phyloP scores from a whole-genome alignment of 75 land plant species.

The Cupressus sempervirens region DNA sequence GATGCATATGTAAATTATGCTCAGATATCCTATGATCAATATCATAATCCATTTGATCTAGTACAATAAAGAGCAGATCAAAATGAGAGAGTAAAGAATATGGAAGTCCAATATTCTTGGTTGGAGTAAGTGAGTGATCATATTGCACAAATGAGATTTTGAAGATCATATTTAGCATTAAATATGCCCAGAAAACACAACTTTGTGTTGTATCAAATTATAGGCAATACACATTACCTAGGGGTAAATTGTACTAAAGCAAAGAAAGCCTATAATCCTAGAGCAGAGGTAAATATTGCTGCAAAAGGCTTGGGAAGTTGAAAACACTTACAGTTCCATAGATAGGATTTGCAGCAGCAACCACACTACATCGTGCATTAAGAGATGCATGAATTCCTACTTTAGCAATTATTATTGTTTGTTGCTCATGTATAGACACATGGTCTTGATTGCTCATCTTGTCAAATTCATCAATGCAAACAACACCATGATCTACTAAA shows the following conservation, averaged over 20 bases:
- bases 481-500: constrained; percentile 95
- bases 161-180: not conserved
- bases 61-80: constrained; percentile 94
- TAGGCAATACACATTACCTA: not conserved
- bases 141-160: constrained; percentile 49
- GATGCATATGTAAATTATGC: constrained; percentile 90
- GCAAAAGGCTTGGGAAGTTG: not conserved
- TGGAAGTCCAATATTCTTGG: constrained; percentile 98
- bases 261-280: not conserved
- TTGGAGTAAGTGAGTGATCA: constrained; percentile 96
- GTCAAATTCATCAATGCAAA: constrained; percentile 99
- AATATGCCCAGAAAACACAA: not conserved
- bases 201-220: not conserved
- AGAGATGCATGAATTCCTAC: constrained; percentile 99
- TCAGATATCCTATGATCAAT: constrained; percentile 84
- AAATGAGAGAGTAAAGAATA: constrained; percentile 97
- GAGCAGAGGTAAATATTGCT: not conserved
- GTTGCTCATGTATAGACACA: constrained; percentile 98
- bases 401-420: constrained; percentile 98
- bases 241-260: not conserved
- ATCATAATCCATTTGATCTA: constrained; percentile 99
- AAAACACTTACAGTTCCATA: constrained; percentile 87
- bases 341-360: constrained; percentile 99
- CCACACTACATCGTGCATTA: constrained; percentile 99
- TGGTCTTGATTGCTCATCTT: constrained; percentile 99